Percentiles rank a stretch among this genome's conserved stretches.
Evolutionary conservation across 129 eudicot species (phyloP).

Genomic region (Chrysanthemum makinoi): DNA sequence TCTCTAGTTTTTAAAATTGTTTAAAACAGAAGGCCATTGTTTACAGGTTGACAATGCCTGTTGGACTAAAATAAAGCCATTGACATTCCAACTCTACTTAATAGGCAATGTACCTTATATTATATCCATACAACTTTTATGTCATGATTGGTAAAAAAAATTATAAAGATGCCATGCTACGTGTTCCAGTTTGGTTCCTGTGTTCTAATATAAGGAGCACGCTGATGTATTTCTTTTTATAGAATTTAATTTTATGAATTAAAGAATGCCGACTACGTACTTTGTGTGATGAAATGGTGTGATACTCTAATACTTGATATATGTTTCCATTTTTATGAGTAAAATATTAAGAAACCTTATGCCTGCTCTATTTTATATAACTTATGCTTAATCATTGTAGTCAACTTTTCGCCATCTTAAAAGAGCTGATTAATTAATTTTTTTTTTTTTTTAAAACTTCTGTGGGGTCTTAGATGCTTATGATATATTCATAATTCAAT

Average conservation of each 20-base stretch:
- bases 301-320: slow-evolving; percentile 2
- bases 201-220: slow-evolving; percentile 25
- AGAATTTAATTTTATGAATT: background rate
- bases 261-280: slow-evolving; percentile 22
- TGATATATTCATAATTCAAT: too few relatives aligned
- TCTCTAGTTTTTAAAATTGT: slow-evolving; percentile 1
- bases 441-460: background rate
- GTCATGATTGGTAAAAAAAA: slow-evolving; percentile 5
- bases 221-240: slow-evolving; percentile 23
- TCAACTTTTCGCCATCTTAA: slow-evolving; percentile 8
- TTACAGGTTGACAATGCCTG: slow-evolving; percentile 31
- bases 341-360: background rate
- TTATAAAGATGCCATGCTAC: slow-evolving; percentile 13
- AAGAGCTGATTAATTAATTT: slow-evolving; percentile 14
- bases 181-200: slow-evolving; percentile 11
- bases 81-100: slow-evolving; percentile 33
- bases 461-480: background rate
- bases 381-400: background rate
- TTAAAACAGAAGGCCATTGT: slow-evolving; percentile 16
- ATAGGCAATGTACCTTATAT: background rate
- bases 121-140: background rate
- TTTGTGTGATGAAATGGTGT: slow-evolving; percentile 15
- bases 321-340: background rate
- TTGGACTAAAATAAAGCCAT: slow-evolving; percentile 28
- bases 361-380: background rate